Conservation (phyloP, 1,139 yeast genomes). For the Pichia sp. region DNA sequence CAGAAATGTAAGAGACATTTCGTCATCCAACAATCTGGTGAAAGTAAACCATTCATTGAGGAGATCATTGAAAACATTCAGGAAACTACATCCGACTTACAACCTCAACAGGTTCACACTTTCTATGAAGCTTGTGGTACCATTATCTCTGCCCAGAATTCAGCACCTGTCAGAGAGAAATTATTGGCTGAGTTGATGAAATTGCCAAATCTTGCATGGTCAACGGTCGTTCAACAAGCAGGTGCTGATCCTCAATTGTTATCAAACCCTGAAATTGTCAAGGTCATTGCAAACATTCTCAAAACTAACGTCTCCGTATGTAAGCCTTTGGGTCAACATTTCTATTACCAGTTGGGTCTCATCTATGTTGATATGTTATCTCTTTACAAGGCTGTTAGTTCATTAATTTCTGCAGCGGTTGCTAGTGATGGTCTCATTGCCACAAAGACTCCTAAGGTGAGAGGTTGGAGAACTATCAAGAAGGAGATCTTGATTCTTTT, state of each 20-base stretch:
- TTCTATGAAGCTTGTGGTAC: constrained; percentile 97
- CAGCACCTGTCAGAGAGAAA: constrained; percentile 58
- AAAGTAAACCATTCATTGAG: constrained; percentile 86
- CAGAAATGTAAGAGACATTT: constrained; percentile 93
- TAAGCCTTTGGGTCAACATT: constrained; percentile 86
- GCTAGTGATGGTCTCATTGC: constrained; percentile 80
- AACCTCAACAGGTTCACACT: constrained; percentile 96
- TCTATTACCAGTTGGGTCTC: constrained; percentile 78
- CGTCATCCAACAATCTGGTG: constrained; percentile 80
- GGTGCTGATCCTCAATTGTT: constrained; percentile 80
- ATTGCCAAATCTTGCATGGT: constrained; percentile 93
- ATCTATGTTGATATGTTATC: constrained; percentile 89
- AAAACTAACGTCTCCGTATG: constrained; percentile 95
- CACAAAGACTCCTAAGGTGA: constrained; percentile 89
- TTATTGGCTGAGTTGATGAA: constrained; percentile 77
- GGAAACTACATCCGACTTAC: constrained; percentile 82
- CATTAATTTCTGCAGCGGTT: constrained; percentile 79
- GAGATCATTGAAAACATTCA: constrained; percentile 82
- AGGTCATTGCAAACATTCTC: constrained; percentile 85
- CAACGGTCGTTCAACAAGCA: constrained; percentile 81
- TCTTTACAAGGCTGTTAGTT: constrained; percentile 80
- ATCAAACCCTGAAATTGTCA: constrained; percentile 80
- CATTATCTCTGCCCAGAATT: constrained; percentile 77
- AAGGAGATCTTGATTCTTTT: constrained; percentile 87
- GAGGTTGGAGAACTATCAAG: constrained; percentile 93